Evolutionary conservation across 75 land plant genomes (phyloP), one percentile per base, ranked within the genome.

Genomic region (Sequoiadendron giganteum): DNA sequence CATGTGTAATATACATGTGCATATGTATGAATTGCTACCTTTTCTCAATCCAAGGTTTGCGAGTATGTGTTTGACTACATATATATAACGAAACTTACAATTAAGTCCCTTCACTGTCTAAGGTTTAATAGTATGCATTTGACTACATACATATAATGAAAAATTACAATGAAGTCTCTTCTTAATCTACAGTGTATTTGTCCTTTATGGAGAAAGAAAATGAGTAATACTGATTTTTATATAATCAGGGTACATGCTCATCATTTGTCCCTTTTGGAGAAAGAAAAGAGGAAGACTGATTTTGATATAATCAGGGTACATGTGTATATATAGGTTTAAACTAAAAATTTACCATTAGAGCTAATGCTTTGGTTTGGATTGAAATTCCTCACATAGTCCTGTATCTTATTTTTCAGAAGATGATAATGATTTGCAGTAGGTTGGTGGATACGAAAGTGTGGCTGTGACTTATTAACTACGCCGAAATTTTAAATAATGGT

Each of bases 381-480:
- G 30, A 68, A 25, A 25, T 68, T 68, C 1, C 73, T 28, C 10
- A 68, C 32, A n/a, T 68, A 42, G 43, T 42, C 4, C 30, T 68
- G 30, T 28, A 68, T 42, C 28, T 87, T 75, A 5, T n/a, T 77
- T 39, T 68, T 42, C 93, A 98, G 99, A 93, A 16, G 95, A 97
- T 85, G 88, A 92, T 15, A 98, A 98, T 93, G 99, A 95, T 36
- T 36, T 36, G 38, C 38, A 36, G 38, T 36, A 36, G 38, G 38
- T 36, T 36, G 38, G 38, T 36, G 38, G 38, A 36, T 36, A 36
- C 38, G 38, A 36, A 36, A 36, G 38, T 36, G 38, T 18, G 99
- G 98, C 40, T 96, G 95, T 91, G 93, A 95, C 19, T 5, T 39
- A 48, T 76, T 54, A 49, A 42, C 18, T 38, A 5, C 58, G 42